phyloP scores from a whole-genome alignment of 768 basidiomycete genomes.

The Sporobolomyces pararoseus region DNA sequence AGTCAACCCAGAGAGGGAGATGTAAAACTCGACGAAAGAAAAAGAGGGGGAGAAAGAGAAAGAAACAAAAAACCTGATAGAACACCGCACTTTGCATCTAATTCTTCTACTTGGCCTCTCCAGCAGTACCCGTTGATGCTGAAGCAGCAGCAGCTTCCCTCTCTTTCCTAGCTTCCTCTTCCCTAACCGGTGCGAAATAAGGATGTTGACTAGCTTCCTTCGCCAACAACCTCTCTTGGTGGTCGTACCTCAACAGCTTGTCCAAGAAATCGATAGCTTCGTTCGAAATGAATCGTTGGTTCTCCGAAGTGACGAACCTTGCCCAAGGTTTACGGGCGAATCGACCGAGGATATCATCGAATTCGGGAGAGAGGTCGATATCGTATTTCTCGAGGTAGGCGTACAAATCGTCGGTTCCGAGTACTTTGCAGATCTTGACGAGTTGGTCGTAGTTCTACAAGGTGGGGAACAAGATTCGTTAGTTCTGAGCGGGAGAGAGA shows the following conservation, averaged over 20 bases:
- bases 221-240: constrained; percentile 92
- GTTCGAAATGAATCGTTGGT: constrained; percentile 83
- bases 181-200: constrained; percentile 29
- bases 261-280: constrained; percentile 96
- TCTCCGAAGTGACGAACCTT: constrained; percentile 89
- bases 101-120: too few species aligned
- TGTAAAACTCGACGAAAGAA: too few species aligned
- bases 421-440: constrained; percentile 94
- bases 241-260: constrained; percentile 91
- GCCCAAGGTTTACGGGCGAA: constrained; percentile 84
- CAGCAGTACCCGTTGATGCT: too few species aligned
- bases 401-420: constrained; percentile 93
- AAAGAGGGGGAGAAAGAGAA: too few species aligned
- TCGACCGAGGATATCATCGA: constrained; percentile 89
- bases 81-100: constrained; percentile 3
- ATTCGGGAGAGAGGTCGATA: constrained; percentile 91
- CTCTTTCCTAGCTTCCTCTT: neutral
- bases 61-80: too few species aligned
- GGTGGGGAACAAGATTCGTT: neutral
- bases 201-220: constrained; percentile 83
- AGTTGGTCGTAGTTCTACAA: constrained; percentile 85
- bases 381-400: constrained; percentile 89
- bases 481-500: neutral
- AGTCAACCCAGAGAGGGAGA: too few species aligned
- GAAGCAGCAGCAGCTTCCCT: neutral